Conservation (phyloP, 23 red algal genomes). For the Gracilaria domingensis region DNA sequence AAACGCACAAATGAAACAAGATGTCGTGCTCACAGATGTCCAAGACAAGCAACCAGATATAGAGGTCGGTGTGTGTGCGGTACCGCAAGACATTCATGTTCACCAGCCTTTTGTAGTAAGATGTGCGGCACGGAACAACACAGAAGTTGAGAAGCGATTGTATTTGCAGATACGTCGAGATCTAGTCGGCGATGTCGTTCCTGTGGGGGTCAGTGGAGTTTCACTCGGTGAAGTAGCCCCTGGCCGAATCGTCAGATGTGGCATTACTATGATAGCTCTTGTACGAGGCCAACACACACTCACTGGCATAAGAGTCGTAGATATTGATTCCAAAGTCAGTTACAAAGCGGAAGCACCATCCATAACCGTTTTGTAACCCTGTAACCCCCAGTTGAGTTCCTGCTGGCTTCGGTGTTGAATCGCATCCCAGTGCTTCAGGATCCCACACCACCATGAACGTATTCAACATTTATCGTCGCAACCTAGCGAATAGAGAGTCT, state of each 20-base stretch:
- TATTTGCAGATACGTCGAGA: slow-evolving; percentile 83
- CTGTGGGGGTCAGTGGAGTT: slow-evolving; percentile 75
- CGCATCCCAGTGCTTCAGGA: not conserved
- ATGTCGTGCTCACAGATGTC: slow-evolving; percentile 19
- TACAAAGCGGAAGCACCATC: slow-evolving; percentile 61
- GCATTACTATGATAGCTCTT: slow-evolving; percentile 70
- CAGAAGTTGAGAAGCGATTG: slow-evolving; percentile 24
- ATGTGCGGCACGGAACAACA: slow-evolving; percentile 68
- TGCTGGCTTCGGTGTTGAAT: not conserved
- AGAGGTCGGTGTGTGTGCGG: slow-evolving; percentile 61
- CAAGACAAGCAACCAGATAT: slow-evolving; percentile 43
- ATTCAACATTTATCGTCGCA: not conserved
- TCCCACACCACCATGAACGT: not conserved
- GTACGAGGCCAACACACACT: slow-evolving; percentile 69
- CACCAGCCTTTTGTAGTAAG: slow-evolving; percentile 76
- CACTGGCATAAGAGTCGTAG: slow-evolving; percentile 67
- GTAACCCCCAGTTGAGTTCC: not conserved
- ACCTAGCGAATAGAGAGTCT: not conserved
- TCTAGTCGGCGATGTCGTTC: slow-evolving; percentile 69
- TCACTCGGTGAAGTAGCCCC: slow-evolving; percentile 72
- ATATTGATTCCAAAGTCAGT: slow-evolving; percentile 70
- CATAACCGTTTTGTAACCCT: slow-evolving; percentile 42
- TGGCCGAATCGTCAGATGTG: slow-evolving; percentile 39
- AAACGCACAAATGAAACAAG: slow-evolving; percentile 61
- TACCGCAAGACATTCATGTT: slow-evolving; percentile 59